These are phyloP conservation scores for Nakaseomyces bracarensis DNA, from an alignment of 1,139 yeast species.

Conservation along the genomic window DNA sequence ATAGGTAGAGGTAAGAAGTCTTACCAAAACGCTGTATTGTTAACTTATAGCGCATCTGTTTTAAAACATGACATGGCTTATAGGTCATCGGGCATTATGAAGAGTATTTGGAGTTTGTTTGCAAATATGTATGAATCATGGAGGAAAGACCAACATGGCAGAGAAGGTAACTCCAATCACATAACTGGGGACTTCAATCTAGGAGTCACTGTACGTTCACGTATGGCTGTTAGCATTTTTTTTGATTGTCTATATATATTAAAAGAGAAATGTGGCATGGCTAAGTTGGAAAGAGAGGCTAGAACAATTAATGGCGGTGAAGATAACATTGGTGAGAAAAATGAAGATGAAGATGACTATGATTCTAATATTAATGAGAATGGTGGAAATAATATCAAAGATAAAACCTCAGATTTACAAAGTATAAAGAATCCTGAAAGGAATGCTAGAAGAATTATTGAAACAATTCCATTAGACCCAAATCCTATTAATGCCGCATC, in stretches of 20 bases:
- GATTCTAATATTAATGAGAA: slow-evolving; percentile 23
- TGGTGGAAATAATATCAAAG: slow-evolving; percentile 20
- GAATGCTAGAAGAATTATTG: slow-evolving; percentile 62
- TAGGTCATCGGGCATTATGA: slow-evolving; percentile 88
- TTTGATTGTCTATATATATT: slow-evolving; percentile 81
- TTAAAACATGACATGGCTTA: slow-evolving; percentile 88
- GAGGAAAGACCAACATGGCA: slow-evolving; percentile 22
- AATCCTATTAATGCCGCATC: slow-evolving; percentile 48
- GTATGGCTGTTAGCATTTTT: slow-evolving; percentile 74
- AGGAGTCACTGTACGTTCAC: slow-evolving; percentile 55
- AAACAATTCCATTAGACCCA: slow-evolving; percentile 75
- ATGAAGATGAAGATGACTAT: slow-evolving; percentile 16
- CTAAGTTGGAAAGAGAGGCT: slow-evolving; percentile 39
- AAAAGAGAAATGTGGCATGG: slow-evolving; percentile 81
- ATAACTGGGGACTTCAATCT: slow-evolving; percentile 26
- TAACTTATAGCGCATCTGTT: slow-evolving; percentile 73
- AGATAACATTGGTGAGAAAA: slow-evolving; percentile 12
- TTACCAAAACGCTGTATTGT: slow-evolving; percentile 59
- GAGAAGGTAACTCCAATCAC: slow-evolving; percentile 12
- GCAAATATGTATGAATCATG: slow-evolving; percentile 35
- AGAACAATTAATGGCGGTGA: slow-evolving; percentile 4
- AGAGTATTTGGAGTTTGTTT: slow-evolving; percentile 86
- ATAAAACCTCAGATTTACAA: slow-evolving; percentile 31
- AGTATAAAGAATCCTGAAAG: slow-evolving; percentile 54
- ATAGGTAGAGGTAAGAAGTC: slow-evolving; percentile 62